Conservation (phyloP, 164 flowering plant genomes). For the Vitis rotundifolia region DNA sequence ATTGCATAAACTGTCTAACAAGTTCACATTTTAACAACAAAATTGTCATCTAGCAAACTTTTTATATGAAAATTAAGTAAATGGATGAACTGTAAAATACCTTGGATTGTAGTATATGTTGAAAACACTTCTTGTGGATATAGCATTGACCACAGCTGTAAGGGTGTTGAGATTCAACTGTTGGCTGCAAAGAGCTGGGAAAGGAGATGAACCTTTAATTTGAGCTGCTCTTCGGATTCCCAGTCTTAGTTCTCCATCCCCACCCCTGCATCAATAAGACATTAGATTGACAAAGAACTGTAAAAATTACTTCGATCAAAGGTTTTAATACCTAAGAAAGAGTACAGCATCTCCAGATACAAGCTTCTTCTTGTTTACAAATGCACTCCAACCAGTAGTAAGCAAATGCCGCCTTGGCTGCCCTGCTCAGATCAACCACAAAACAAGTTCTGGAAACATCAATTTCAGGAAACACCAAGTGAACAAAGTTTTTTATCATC, state of each 20-base stretch:
- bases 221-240: slow-evolving; percentile 85
- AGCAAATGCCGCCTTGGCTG: slow-evolving; percentile 98
- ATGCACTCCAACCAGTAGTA: slow-evolving; percentile 99
- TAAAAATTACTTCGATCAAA: neutral
- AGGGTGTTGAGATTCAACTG: slow-evolving; percentile 37
- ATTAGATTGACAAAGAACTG: neutral
- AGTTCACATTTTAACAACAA: neutral
- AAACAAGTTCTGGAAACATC: neutral
- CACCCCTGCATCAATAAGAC: slow-evolving; percentile 58
- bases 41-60: neutral
- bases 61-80: neutral
- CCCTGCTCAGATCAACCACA: slow-evolving; percentile 44
- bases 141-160: slow-evolving; percentile 55
- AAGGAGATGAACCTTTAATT: slow-evolving; percentile 38
- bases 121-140: slow-evolving; percentile 56
- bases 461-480: too few species aligned
- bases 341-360: slow-evolving; percentile 98
- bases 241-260: slow-evolving; percentile 84
- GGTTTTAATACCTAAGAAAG: slow-evolving; percentile 67
- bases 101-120: slow-evolving; percentile 83
- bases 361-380: slow-evolving; percentile 93
- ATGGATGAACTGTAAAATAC: slow-evolving; percentile 30
- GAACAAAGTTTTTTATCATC: too few species aligned
- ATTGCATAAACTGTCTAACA: neutral
- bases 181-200: slow-evolving; percentile 36